Conservation (phyloP, 2,329 filamentous ascomycete species). For the Laburnicola sp. region DNA sequence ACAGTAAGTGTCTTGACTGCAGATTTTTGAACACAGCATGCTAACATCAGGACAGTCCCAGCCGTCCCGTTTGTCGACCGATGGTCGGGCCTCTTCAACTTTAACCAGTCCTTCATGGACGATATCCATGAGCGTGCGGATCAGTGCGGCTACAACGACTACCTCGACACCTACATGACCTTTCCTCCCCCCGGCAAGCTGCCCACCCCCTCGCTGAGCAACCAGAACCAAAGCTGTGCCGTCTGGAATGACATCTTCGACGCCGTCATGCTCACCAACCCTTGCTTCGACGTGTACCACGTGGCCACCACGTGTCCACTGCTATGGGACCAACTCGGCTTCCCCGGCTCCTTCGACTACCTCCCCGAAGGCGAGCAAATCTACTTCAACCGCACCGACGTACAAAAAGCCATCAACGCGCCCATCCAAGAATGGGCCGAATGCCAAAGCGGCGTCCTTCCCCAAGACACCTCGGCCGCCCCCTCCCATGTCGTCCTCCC, state of each 20-base stretch:
- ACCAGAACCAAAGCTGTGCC: slow-evolving; percentile 5
- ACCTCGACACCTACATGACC: slow-evolving; percentile 14
- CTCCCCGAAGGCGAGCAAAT: slow-evolving; percentile 12
- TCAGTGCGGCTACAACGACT: slow-evolving; percentile 20
- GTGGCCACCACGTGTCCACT: slow-evolving; percentile 19
- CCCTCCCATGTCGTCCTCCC: slow-evolving; percentile 21
- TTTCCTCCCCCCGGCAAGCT: slow-evolving; percentile 19
- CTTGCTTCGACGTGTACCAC: slow-evolving; percentile 25
- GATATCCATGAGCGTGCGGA: slow-evolving; percentile 13
- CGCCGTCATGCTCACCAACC: slow-evolving; percentile 15
- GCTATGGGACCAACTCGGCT: slow-evolving; percentile 19
- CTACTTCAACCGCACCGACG: slow-evolving; percentile 23
- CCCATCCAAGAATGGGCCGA: slow-evolving; percentile 19
- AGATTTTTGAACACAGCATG: no score
- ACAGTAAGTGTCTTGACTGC: slow-evolving; percentile 7
- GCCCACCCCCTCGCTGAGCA: slow-evolving; percentile 9
- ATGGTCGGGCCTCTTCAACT: slow-evolving; percentile 12
- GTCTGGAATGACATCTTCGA: slow-evolving; percentile 12
- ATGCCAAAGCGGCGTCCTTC: slow-evolving; percentile 13
- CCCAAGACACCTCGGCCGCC: slow-evolving; percentile 16
- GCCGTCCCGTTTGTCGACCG: no score
- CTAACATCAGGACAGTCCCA: no score
- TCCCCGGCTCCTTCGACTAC: slow-evolving; percentile 21
- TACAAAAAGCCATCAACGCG: slow-evolving; percentile 21
- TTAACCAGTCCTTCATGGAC: slow-evolving; percentile 19